Conservation (phyloP, 2,329 filamentous ascomycete genomes). For the Stemphylium beticola region DNA sequence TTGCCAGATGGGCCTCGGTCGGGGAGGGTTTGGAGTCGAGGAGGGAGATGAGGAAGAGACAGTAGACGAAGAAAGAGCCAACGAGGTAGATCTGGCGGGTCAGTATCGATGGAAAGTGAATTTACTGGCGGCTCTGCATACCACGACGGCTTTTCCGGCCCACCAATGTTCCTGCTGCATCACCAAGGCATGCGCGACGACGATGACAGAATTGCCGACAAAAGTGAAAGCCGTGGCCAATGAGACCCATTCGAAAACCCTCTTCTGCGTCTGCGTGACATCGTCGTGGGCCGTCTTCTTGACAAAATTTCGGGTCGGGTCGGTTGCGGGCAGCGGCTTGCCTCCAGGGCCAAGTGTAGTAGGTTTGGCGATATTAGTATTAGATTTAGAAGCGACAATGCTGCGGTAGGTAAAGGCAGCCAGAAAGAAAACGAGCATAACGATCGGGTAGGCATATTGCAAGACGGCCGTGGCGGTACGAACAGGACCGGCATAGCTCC, state of each 20-base stretch:
- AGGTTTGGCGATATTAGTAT: conserved; percentile 54
- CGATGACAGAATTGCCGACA: conserved; percentile 73
- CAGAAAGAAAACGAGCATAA: conserved; percentile 69
- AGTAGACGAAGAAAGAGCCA: conserved; percentile 84
- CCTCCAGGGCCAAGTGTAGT: conserved; percentile 79
- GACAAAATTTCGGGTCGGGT: conserved; percentile 51
- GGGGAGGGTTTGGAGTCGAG: conserved; percentile 84
- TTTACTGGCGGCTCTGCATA: conserved; percentile 54
- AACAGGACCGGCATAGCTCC: conserved; percentile 27
- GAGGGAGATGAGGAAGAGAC: conserved; percentile 83
- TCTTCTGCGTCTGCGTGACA: conserved; percentile 71
- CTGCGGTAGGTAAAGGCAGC: conserved; percentile 67
- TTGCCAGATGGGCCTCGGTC: conserved; percentile 76
- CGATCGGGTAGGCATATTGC: conserved; percentile 67
- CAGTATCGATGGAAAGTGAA: neutral
- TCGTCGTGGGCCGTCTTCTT: conserved; percentile 57
- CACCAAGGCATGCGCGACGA: conserved; percentile 75
- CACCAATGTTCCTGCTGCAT: conserved; percentile 74
- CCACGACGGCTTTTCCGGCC: conserved; percentile 79
- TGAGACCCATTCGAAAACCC: conserved; percentile 77
- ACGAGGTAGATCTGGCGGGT: conserved; percentile 78
- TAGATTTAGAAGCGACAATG: conserved; percentile 58
- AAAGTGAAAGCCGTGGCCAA: conserved; percentile 75
- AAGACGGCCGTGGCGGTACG: conserved; percentile 44
- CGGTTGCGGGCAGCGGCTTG: conserved; percentile 78